phyloP scores from a whole-genome alignment of 1,284 basidiomycete species.

The Singerocomus inundabilis region DNA sequence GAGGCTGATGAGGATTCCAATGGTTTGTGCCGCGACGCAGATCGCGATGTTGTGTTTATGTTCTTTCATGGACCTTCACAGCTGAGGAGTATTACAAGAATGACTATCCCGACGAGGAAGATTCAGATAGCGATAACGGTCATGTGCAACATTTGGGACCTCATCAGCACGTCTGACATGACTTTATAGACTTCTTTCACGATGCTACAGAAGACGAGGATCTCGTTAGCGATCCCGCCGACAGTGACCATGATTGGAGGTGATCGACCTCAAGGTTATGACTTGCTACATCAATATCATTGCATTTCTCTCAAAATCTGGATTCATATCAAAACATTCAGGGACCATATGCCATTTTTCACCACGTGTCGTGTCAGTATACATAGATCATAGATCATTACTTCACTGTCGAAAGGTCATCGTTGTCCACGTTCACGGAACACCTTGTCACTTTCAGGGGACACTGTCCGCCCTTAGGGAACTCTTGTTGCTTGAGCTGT shows the following conservation, averaged over 20 bases:
- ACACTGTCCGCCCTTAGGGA: neutral
- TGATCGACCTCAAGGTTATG: constrained; percentile 12
- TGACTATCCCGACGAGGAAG: constrained; percentile 76
- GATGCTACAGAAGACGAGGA: constrained; percentile 28
- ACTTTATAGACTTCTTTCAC: constrained; percentile 26
- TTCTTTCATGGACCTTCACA: constrained; percentile 28
- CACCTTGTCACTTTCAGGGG: neutral
- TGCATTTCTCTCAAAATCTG: constrained; percentile 22
- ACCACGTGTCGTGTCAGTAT: constrained; percentile 19
- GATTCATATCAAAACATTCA: constrained; percentile 21
- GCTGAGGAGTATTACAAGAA: constrained; percentile 81
- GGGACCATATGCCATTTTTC: constrained; percentile 11
- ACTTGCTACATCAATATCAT: constrained; percentile 17
- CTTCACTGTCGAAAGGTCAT: constrained; percentile 4
- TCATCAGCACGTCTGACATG: constrained; percentile 3
- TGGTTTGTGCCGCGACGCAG: constrained; percentile 41
- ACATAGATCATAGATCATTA: constrained; percentile 16
- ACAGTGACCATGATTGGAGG: constrained; percentile 31
- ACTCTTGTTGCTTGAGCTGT: constrained; percentile 11
- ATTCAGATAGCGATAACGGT: constrained; percentile 43
- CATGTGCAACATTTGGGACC: constrained; percentile 28
- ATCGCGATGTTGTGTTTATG: neutral
- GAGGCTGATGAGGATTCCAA: constrained; percentile 82
- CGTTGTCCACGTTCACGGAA: constrained; percentile 2
- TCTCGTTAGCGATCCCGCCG: constrained; percentile 14